These are phyloP conservation scores for Casaregolazyma suthepensis DNA, from an alignment of 1,139 yeast species.

Conservation along the genomic window DNA sequence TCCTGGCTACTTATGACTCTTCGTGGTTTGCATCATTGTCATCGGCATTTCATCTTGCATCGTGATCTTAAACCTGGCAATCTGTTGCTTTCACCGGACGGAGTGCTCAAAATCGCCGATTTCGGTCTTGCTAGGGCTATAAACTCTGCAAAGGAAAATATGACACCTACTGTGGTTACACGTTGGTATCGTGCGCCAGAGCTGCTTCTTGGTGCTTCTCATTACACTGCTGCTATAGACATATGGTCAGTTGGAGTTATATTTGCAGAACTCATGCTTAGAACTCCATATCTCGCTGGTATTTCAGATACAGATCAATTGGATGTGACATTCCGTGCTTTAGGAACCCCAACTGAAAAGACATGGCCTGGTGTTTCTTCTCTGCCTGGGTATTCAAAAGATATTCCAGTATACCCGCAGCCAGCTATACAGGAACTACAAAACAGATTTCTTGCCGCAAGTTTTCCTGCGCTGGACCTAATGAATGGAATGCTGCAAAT, in stretches of 20 bases:
- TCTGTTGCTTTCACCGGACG: constrained; percentile 76
- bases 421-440: constrained; percentile 80
- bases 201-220: constrained; percentile 77
- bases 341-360: constrained; percentile 92
- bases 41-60: constrained; percentile 81
- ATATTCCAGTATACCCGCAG: constrained; percentile 50
- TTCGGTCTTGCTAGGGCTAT: constrained; percentile 88
- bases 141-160: constrained; percentile 66
- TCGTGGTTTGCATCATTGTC: constrained; percentile 93
- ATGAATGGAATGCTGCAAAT: constrained; percentile 67
- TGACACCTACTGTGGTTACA: constrained; percentile 92
- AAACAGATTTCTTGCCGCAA: constrained; percentile 84
- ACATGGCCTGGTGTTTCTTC: constrained; percentile 88
- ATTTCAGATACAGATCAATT: constrained; percentile 83
- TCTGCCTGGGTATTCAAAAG: constrained; percentile 57
- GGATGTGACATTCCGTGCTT: constrained; percentile 84
- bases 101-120: constrained; percentile 90
- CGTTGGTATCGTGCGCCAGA: constrained; percentile 98
- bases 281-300: constrained; percentile 94
- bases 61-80: constrained; percentile 56
- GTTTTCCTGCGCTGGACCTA: constrained; percentile 75
- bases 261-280: constrained; percentile 92
- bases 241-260: constrained; percentile 93
- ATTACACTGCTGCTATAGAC: constrained; percentile 84
- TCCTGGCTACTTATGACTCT: constrained; percentile 92